Evolutionary conservation across 2,329 filamentous ascomycete genomes (phyloP).

Genomic region (Gaeumannomyces tritici): DNA sequence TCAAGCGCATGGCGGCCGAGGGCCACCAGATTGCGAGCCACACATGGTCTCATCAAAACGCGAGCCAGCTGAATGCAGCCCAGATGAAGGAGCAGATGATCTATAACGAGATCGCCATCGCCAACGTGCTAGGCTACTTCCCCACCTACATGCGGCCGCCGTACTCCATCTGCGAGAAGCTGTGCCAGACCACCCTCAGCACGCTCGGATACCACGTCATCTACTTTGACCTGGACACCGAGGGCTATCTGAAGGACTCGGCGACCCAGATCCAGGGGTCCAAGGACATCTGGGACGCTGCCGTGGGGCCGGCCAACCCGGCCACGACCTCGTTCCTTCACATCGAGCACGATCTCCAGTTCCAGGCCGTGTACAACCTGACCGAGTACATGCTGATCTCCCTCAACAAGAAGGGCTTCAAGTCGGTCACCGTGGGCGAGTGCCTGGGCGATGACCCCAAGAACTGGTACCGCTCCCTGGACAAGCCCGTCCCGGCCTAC

Average conservation of each 20-base stretch:
- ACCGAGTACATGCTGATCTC: slow-evolving; percentile 32
- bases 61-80: slow-evolving; percentile 21
- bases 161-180: slow-evolving; percentile 26
- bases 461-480: slow-evolving; percentile 40
- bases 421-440: slow-evolving; percentile 42
- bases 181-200: slow-evolving; percentile 18
- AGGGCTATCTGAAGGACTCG: slow-evolving; percentile 22
- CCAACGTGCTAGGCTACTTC: slow-evolving; percentile 30
- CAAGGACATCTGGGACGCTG: slow-evolving; percentile 21
- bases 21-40: slow-evolving; percentile 41
- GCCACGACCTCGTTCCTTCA: slow-evolving; percentile 27
- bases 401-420: slow-evolving; percentile 30
- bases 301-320: slow-evolving; percentile 14
- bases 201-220: slow-evolving; percentile 24
- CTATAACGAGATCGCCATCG: slow-evolving; percentile 34
- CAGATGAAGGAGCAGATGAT: slow-evolving; percentile 29
- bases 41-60: slow-evolving; percentile 35
- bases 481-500: slow-evolving; percentile 1
- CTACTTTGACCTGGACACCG: slow-evolving; percentile 26
- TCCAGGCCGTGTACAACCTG: slow-evolving; percentile 34
- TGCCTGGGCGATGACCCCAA: slow-evolving; percentile 40
- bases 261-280: slow-evolving; percentile 21
- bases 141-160: slow-evolving; percentile 38
- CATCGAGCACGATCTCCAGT: slow-evolving; percentile 42
- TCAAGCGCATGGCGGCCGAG: slow-evolving; percentile 29